phyloP scores from a whole-genome alignment of 345 rosid species.

The Citrus unshiu region DNA sequence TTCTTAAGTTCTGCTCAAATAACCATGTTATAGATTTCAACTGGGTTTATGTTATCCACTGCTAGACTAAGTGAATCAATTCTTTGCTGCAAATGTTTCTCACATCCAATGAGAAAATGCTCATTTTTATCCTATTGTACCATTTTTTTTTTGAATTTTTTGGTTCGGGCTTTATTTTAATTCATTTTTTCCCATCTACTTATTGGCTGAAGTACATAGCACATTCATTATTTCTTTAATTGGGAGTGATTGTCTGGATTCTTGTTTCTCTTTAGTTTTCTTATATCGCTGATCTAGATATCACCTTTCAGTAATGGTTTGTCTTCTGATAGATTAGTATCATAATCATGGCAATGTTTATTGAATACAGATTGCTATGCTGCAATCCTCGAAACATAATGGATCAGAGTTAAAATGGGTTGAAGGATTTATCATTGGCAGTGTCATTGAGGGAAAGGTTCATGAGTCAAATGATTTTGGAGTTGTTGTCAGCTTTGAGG shows the following conservation, averaged over 20 bases:
- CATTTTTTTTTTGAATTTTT: background rate
- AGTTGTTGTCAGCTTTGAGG: conserved; percentile 67
- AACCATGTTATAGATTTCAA: background rate
- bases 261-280: background rate
- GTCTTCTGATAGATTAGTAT: background rate
- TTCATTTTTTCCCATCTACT: background rate
- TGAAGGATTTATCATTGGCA: conserved; percentile 70
- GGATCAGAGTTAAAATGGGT: conserved; percentile 59
- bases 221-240: background rate
- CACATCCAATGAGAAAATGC: background rate
- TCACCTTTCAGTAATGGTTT: background rate
- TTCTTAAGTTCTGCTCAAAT: background rate
- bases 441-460: conserved; percentile 63
- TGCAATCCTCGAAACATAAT: conserved; percentile 47
- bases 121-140: background rate
- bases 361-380: conserved; percentile 58
- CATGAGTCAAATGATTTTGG: conserved; percentile 79
- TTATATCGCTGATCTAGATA: background rate
- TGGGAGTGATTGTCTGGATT: background rate
- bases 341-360: background rate
- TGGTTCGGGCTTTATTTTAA: background rate
- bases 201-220: background rate
- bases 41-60: background rate
- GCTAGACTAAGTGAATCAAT: background rate
- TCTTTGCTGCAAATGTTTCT: background rate